These are phyloP conservation scores for Crithidia thermophila DNA, from an alignment of 208 protist genomes.

Conservation along the genomic window DNA sequence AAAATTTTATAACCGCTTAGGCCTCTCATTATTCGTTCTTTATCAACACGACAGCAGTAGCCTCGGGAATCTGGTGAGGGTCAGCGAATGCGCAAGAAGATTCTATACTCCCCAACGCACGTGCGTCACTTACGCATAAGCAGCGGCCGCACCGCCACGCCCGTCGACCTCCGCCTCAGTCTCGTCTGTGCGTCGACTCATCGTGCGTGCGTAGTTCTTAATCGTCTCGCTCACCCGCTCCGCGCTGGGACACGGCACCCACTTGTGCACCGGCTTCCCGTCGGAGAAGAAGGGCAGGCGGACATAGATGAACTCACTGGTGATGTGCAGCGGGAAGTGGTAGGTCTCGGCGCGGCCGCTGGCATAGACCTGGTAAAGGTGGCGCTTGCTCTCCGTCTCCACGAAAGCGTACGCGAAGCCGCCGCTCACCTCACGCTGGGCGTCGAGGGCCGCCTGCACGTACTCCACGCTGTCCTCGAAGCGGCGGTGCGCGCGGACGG, in stretches of 20 bases:
- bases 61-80: too few species aligned
- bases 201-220: slow-evolving; percentile 60
- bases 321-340: slow-evolving; percentile 79
- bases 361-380: slow-evolving; percentile 71
- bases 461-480: slow-evolving; percentile 66
- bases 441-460: slow-evolving; percentile 56
- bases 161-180: neutral
- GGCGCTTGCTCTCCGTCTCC: slow-evolving; percentile 50
- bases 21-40: too few species aligned
- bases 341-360: slow-evolving; percentile 48
- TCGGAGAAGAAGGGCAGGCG: slow-evolving; percentile 55
- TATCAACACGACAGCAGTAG: too few species aligned
- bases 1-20: too few species aligned
- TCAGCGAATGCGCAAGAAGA: too few species aligned
- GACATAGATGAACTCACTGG: slow-evolving; percentile 70
- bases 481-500: slow-evolving; percentile 62
- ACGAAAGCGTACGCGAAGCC: slow-evolving; percentile 78
- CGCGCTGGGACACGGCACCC: slow-evolving; percentile 78
- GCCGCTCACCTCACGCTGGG: slow-evolving; percentile 39
- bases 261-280: slow-evolving; percentile 40
- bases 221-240: slow-evolving; percentile 82
- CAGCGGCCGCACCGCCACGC: neutral
- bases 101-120: too few species aligned
- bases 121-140: too few species aligned
- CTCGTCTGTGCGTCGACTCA: slow-evolving; percentile 11